These are phyloP conservation scores for Haematococcus lacustris DNA, from an alignment of 139 green algal genomes.

Conservation along the genomic window DNA sequence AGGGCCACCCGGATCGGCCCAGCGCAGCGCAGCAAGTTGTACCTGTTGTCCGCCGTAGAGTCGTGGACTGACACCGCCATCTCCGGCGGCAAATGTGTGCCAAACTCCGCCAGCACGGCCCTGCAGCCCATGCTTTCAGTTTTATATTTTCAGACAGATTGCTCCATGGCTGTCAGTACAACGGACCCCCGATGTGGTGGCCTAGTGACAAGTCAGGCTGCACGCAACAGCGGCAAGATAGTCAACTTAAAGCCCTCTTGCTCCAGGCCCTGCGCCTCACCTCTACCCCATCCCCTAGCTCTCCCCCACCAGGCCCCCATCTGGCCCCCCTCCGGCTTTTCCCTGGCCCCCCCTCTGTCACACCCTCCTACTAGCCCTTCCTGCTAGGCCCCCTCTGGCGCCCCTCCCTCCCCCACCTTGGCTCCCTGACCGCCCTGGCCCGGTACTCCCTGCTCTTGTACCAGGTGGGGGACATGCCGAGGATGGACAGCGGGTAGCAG, in stretches of 20 bases:
- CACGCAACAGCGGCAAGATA: background rate
- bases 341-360: too few species aligned
- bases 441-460: background rate
- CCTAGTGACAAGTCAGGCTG: background rate
- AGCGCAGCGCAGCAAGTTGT: too few species aligned
- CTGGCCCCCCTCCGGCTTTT: too few species aligned
- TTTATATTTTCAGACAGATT: background rate
- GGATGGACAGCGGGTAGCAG: too few species aligned
- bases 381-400: background rate
- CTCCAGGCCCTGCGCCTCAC: too few species aligned
- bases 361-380: background rate
- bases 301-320: too few species aligned
- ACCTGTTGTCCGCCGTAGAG: constrained; percentile 3
- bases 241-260: too few species aligned
- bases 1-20: too few species aligned
- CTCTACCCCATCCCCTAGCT: too few species aligned
- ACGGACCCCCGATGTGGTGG: too few species aligned
- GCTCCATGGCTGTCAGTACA: background rate
- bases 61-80: background rate
- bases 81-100: background rate
- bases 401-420: background rate
- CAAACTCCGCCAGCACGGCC: constrained; percentile 3
- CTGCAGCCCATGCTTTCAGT: background rate
- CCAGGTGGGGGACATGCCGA: too few species aligned
- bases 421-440: too few species aligned